Base-by-base conservation (phyloP, 2,329 filamentous ascomycete species). In the Claviceps monticola region DNA sequence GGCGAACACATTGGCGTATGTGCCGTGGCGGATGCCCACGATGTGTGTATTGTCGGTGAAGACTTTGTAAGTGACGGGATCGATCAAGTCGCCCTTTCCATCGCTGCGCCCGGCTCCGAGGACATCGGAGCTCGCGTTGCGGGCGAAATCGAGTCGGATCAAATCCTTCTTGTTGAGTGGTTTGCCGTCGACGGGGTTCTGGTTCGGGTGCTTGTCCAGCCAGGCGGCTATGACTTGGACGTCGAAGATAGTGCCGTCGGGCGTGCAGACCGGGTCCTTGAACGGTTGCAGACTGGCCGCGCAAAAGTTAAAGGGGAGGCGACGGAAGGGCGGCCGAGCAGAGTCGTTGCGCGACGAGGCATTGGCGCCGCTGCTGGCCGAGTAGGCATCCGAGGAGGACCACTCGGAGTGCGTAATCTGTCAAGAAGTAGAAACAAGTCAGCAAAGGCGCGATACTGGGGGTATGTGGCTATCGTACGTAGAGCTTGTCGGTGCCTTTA, bases 31-130 rank as follows among this genome's bases (percentile, higher is more conserved):
- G 56, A 98, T 75, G 16, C 90, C 91, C 46, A 97, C 88, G 53
- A 98, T 88, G 67, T 97, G 93, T 4, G 93, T 97, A 68, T 97
- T 97, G 66, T 98, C 89, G 46, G 93, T 98, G 62, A 98, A 88
- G 43, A 95, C 86, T 68, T 98, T 98, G 75, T 87, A 97, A 0
- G 90, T 96, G 46, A 98, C 91, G 0, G 93, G 94, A 62, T 98
- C 93, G 56, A 97, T 88, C 61, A 93, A 86, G 60, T 97, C 93
- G 50, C 81, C 86, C 54, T 76, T 74, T 16, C 73, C 76, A 56
- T 80, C 76, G 56, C 70, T 71, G 13, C 69, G 56, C 2, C 70
- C 72, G 8, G 70, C 70, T 43, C 74, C 70, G 42, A 73, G 69
- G 2, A 71, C 70, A 58, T 76, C 71, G 44, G 71, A 68, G 55